phyloP scores from a whole-genome alignment of 2,329 filamentous ascomycete genomes.

The Calonectria pseudoturangicola region DNA sequence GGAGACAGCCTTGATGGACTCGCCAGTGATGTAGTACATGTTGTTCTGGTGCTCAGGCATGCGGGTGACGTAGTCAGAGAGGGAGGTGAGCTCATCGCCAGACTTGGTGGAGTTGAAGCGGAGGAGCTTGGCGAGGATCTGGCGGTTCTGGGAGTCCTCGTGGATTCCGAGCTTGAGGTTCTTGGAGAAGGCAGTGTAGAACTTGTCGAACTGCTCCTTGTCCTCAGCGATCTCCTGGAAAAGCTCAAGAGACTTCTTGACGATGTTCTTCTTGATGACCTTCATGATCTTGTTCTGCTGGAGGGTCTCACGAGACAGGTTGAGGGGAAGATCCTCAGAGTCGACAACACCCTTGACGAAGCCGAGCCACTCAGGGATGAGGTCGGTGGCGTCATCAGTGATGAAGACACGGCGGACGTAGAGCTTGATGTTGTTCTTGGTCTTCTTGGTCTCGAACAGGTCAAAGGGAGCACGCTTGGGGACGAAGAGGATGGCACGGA shows the following conservation, averaged over 20 bases:
- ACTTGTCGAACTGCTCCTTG: constrained; percentile 99
- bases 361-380: constrained; percentile 99
- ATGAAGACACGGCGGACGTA: constrained; percentile 99
- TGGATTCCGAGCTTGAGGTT: constrained; percentile 99
- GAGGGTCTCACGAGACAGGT: constrained; percentile 99
- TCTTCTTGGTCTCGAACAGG: constrained; percentile 99
- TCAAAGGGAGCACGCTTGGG: constrained; percentile 99
- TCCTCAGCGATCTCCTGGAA: constrained; percentile 99
- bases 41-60: constrained; percentile 99
- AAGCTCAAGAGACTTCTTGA: constrained; percentile 99
- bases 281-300: constrained; percentile 99
- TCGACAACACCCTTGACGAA: constrained; percentile 99
- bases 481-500: constrained; percentile 99
- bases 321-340: constrained; percentile 99
- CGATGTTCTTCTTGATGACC: constrained; percentile 99
- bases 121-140: constrained; percentile 94
- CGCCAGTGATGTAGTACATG: constrained; percentile 99
- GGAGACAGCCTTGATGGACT: constrained; percentile 97
- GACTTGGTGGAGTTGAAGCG: constrained; percentile 99
- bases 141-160: constrained; percentile 99
- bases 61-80: constrained; percentile 97
- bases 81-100: constrained; percentile 94
- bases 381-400: constrained; percentile 98
- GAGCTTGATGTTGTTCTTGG: constrained; percentile 99
- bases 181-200: constrained; percentile 99